Base-by-base conservation (phyloP, 2,329 filamentous ascomycete species). In the Trichoderma brevicompactum region DNA sequence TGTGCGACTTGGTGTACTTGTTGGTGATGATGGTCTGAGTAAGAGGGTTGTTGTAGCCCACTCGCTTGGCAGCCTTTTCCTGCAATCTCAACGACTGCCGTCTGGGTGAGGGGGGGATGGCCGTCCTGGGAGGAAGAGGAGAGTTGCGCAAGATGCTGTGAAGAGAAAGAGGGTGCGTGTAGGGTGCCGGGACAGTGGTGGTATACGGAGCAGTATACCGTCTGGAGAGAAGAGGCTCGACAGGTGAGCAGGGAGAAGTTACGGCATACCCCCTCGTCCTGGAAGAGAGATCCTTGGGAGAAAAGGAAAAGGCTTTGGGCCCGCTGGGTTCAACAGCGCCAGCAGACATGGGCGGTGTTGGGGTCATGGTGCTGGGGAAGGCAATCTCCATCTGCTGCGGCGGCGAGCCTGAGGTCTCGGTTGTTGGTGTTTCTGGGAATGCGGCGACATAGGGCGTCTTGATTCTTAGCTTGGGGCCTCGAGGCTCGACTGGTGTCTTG, bases 111-210 rank as follows among this genome's bases (percentile, higher is more conserved):
- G 85, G 83, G 8, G 83, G 82, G 38, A 78, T 77, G 2, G 83
- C 79, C 19, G 77, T 83, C 3, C 79, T 75, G 1, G 85, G 83
- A 19, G 86, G 85, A 7, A 89, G 79, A 17, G 87, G 87, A 5
- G 87, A 89, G 78, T 89, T 89, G 61, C 87, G 84, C 23, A 89
- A 81, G 70, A 89, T 89, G 74, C 86, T 88, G 73, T 85, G 87
- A 9, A 89, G 81, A 48, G 80, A 79, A 64, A 82, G 81, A 40
- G 87, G 83, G 68, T 86, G 86, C 1, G 79, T 83, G 70, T 89
- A 89, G 2, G 87, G 87, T 3, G 82, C 77, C 28, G 77, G 78
- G 4, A 69, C 52, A 23, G 66, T 65, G 12, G 69, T 67, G 49
- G 65, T 63, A 43, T 63, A 64, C 19, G 65, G 61, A 28, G 53